Percentiles rank a stretch among this genome's conserved stretches.
phyloP scores from a whole-genome alignment of 495 filamentous ascomycete genomes.

The Pseudotulostoma volvatum region DNA sequence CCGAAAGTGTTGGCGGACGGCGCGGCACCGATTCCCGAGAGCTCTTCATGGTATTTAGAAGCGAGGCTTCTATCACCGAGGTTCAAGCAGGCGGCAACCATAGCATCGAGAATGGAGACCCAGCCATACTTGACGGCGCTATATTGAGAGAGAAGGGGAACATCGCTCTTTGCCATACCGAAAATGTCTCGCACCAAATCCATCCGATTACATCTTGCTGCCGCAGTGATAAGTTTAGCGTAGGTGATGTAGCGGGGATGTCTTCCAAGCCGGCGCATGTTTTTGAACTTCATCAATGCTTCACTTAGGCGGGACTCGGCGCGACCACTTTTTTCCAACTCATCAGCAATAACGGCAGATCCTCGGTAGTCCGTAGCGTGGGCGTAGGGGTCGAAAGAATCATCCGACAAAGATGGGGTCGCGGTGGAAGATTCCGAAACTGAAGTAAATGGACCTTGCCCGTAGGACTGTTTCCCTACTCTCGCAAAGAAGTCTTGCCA shows the following conservation, averaged over 20 bases:
- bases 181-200: constrained; percentile 76
- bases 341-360: constrained; percentile 74
- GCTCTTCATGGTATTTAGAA: constrained; percentile 74
- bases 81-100: constrained; percentile 85
- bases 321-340: constrained; percentile 57
- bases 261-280: constrained; percentile 81
- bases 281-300: constrained; percentile 64
- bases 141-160: constrained; percentile 68
- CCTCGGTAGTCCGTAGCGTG: constrained; percentile 81
- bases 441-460: constrained; percentile 24
- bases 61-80: constrained; percentile 65
- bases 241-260: constrained; percentile 93
- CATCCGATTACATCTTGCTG: constrained; percentile 63
- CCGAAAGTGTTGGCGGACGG: constrained; percentile 96
- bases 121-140: constrained; percentile 80
- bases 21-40: constrained; percentile 70
- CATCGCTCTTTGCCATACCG: constrained; percentile 69
- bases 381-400: constrained; percentile 79
- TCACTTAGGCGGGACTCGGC: constrained; percentile 60
- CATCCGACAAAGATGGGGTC: constrained; percentile 41
- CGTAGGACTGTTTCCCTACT: constrained; percentile 12
- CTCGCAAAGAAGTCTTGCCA: constrained; percentile 40
- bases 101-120: constrained; percentile 85
- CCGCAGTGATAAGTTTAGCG: constrained; percentile 81
- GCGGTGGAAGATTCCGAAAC: constrained; percentile 22